Evolutionary conservation across 345 rosid species (phyloP), one percentile per base, ranked within the genome.

Genomic region (Eucalyptus cloeziana): DNA sequence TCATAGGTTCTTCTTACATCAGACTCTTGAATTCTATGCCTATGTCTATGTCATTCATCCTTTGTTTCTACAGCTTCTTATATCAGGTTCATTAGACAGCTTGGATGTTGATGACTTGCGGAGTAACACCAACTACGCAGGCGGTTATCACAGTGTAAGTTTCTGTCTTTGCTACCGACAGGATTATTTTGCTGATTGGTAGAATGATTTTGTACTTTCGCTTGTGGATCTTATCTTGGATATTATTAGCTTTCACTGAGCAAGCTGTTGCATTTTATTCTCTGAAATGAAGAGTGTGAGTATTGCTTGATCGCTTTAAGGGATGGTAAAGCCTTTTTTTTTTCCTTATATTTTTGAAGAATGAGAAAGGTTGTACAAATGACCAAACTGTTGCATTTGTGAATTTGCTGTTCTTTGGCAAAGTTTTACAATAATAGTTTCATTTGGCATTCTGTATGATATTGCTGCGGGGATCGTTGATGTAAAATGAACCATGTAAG

Each of bases 101-200:
- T 93, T 98, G 96, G 99, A 98, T 94, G 93, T 98, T 93, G 99
- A 96, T 91, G 99, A 98, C 92, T 93, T 98, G 90, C 95, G 99
- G 58, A 86, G 67, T 64, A 87, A 96, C 92, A 95, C 99, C 90
- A 96, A 95, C 89, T 98, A 97, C 89, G 94, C 96, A 10, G 99
- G 99, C 81, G 99, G 99, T 90, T 98, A 98, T 93, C 92, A 96
- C 76, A 91, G 92, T 90, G 99, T 98, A 90, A 94, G 96, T 86
- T 86, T 54, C 69, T 40, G 85, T 40, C 85, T 76, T 40, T 40
- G 30, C 85, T 47, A 21, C 30, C 30, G 16, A 40, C 43, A 62
- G 56, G 88, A 90, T 90, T 67, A 49, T 51, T 8, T 25, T 81
- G 49, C 83, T 16, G 24, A 49, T 79, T 31, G 85, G 85, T 76